A percentile compares a stretch with the other conserved stretches of the same genome.
Conservation (phyloP, 495 filamentous ascomycete species). For the Lasiosphaeriaceae sp. region DNA sequence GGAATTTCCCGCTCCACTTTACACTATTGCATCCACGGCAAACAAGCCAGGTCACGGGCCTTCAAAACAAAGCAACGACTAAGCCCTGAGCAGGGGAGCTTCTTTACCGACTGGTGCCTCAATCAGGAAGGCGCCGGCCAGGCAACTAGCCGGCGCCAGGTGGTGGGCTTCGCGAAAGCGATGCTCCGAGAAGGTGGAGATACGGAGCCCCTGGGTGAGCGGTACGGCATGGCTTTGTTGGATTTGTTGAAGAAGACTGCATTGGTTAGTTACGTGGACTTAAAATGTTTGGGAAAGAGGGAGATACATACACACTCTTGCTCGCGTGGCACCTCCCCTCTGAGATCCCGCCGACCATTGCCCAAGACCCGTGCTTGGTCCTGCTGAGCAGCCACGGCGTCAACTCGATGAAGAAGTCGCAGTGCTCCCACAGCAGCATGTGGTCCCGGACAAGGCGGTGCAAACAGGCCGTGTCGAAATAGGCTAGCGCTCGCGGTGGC, state of each 20-base stretch:
- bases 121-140: too few relatives aligned
- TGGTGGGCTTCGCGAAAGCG: too few relatives aligned
- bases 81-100: too few relatives aligned
- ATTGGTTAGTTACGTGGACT: neutral
- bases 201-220: too few relatives aligned
- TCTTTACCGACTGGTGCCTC: too few relatives aligned
- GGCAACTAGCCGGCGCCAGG: too few relatives aligned
- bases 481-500: constrained; percentile 40
- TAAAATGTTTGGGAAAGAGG: too few relatives aligned
- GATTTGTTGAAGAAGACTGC: constrained; percentile 42
- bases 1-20: too few relatives aligned
- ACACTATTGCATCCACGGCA: too few relatives aligned
- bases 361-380: constrained; percentile 31
- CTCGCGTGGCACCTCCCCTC: constrained; percentile 20
- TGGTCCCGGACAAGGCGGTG: constrained; percentile 36
- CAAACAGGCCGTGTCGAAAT: constrained; percentile 46
- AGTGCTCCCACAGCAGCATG: constrained; percentile 35
- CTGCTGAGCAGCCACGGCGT: constrained; percentile 37
- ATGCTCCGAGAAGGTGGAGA: too few relatives aligned
- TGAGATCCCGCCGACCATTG: constrained; percentile 35
- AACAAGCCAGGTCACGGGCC: too few relatives aligned
- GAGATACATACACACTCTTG: constrained; percentile 11
- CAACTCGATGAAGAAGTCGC: constrained; percentile 34
- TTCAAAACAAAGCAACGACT: too few relatives aligned
- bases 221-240: constrained; percentile 36